Percentiles rank a stretch among this genome's conserved stretches.
Evolutionary conservation across 2,329 filamentous ascomycete species (phyloP).

Genomic region (Fonsecaea pugnacius): DNA sequence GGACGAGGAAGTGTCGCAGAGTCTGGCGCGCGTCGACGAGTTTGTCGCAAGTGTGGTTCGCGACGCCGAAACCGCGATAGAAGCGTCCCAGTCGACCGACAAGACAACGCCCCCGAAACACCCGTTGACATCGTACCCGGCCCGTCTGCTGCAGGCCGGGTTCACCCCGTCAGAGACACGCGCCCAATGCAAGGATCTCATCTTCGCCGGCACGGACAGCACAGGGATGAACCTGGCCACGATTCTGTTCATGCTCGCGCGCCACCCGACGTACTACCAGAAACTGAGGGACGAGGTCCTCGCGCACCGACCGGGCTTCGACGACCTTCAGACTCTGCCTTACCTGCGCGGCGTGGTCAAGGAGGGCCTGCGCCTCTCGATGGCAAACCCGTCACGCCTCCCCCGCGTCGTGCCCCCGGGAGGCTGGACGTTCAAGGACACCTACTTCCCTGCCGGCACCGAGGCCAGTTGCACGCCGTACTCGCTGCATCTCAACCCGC

Average conservation of each 20-base stretch:
- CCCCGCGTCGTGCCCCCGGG: slow-evolving; percentile 53
- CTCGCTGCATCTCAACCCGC: slow-evolving; percentile 53
- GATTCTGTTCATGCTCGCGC: slow-evolving; percentile 52
- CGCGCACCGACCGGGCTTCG: slow-evolving; percentile 28
- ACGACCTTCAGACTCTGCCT: slow-evolving; percentile 45
- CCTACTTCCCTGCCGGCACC: slow-evolving; percentile 50
- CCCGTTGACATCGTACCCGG: slow-evolving; percentile 34
- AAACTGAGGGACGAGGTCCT: slow-evolving; percentile 30
- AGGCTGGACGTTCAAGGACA: slow-evolving; percentile 45
- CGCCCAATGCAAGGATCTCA: slow-evolving; percentile 39
- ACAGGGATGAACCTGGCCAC: slow-evolving; percentile 58
- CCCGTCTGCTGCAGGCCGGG: slow-evolving; percentile 34
- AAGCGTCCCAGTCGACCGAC: slow-evolving; percentile 18
- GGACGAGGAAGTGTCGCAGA: slow-evolving; percentile 28
- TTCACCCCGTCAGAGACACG: slow-evolving; percentile 32
- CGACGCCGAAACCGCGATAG: slow-evolving; percentile 25
- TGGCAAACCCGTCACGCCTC: slow-evolving; percentile 58
- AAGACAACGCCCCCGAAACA: slow-evolving; percentile 10
- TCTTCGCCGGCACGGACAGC: slow-evolving; percentile 60
- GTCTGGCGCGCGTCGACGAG: slow-evolving; percentile 34
- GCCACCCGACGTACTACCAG: slow-evolving; percentile 48
- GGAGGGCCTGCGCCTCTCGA: slow-evolving; percentile 56
- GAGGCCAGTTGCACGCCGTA: slow-evolving; percentile 53
- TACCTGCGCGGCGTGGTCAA: slow-evolving; percentile 57
- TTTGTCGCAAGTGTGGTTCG: slow-evolving; percentile 34